Evolutionary conservation across 1,284 basidiomycete genomes (phyloP).

Genomic region (Ustilago bromivora): DNA sequence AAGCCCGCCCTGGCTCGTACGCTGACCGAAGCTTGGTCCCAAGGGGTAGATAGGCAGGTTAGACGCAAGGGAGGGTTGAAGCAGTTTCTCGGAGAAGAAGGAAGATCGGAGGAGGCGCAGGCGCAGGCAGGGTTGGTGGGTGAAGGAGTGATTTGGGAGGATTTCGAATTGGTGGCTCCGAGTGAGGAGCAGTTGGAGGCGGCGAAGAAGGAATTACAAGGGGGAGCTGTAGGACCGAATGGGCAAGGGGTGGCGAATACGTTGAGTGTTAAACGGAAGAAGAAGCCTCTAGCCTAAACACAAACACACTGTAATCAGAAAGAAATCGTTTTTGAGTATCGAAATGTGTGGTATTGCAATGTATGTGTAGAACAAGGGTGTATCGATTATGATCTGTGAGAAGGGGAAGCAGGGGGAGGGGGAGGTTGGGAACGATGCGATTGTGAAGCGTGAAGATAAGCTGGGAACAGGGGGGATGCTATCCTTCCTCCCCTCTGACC

Average conservation of each 20-base stretch:
- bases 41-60: conserved; percentile 53
- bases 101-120: conserved; percentile 7
- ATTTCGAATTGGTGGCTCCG: conserved; percentile 35
- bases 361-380: neutral
- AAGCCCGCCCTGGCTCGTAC: conserved; percentile 16
- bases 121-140: conserved; percentile 26
- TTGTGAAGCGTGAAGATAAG: conserved; percentile 37
- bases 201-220: conserved; percentile 22
- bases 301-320: neutral
- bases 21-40: conserved; percentile 53
- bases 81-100: conserved; percentile 2
- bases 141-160: conserved; percentile 39
- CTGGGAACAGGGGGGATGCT: conserved; percentile 38
- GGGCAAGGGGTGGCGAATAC: conserved; percentile 17
- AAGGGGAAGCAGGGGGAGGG: neutral
- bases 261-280: conserved; percentile 54
- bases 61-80: conserved; percentile 51
- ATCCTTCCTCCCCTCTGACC: conserved; percentile 27
- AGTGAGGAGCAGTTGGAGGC: conserved; percentile 19
- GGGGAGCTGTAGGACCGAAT: neutral
- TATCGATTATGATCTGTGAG: neutral
- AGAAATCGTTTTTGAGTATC: too few species aligned
- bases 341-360: neutral
- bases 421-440: conserved; percentile 14
- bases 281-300: conserved; percentile 25